Evolutionary conservation across 805 yeast genomes (phyloP).

Genomic region (Ogataea nitratoaversa): DNA sequence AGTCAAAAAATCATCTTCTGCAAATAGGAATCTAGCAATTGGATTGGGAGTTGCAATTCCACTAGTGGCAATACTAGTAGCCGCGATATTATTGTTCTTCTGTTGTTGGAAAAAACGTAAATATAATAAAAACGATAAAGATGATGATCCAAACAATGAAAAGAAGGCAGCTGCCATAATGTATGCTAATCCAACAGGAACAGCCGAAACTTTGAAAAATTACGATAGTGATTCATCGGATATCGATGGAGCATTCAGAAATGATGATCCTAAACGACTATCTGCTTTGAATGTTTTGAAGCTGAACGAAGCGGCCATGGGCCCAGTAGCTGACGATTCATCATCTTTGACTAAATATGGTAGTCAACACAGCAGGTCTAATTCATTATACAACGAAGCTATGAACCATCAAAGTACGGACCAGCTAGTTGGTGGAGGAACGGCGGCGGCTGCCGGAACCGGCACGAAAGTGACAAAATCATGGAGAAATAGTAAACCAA

Average conservation of each 20-base stretch:
- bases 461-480: constrained; percentile 42
- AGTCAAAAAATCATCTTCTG: constrained; percentile 15
- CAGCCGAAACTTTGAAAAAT: constrained; percentile 20
- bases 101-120: constrained; percentile 51
- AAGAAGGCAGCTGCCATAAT: constrained; percentile 8
- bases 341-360: constrained; percentile 55
- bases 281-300: constrained; percentile 50
- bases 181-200: constrained; percentile 17
- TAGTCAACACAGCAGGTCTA: constrained; percentile 27
- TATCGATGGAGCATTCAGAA: constrained; percentile 16
- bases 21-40: constrained; percentile 66
- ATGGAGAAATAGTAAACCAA: constrained; percentile 49
- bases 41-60: constrained; percentile 91
- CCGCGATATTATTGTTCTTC: constrained; percentile 45
- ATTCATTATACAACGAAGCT: constrained; percentile 36
- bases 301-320: constrained; percentile 38
- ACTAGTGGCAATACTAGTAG: constrained; percentile 43
- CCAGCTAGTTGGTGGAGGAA: constrained; percentile 26
- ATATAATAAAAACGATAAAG: constrained; percentile 25
- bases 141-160: background rate
- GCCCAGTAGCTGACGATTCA: constrained; percentile 33
- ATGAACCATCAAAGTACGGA: constrained; percentile 38
- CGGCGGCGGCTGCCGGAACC: constrained; percentile 9
- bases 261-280: constrained; percentile 32
- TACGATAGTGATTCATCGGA: constrained; percentile 27